phyloP scores from a whole-genome alignment of 352 stramenopile species.

The Globisporangium cederbergense region DNA sequence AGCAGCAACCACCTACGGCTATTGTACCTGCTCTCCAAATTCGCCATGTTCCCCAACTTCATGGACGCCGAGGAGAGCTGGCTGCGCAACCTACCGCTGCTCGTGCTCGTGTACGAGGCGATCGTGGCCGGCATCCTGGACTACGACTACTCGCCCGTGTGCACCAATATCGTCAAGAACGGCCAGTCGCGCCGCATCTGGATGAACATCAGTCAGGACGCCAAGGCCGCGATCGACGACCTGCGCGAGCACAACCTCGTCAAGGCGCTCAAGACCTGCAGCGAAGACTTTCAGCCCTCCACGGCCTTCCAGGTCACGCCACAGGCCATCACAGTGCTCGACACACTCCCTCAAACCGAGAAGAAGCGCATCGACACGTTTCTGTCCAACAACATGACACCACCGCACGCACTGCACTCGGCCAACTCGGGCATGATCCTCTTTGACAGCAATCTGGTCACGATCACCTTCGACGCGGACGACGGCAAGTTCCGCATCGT shows the following conservation, averaged over 20 bases:
- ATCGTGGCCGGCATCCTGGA: conserved; percentile 93
- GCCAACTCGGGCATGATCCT: conserved; percentile 85
- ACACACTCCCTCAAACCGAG: conserved; percentile 32
- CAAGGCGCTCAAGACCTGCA: conserved; percentile 94
- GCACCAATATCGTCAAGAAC: conserved; percentile 92
- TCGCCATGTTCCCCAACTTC: conserved; percentile 87
- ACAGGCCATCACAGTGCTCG: conserved; percentile 36
- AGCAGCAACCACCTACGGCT: conserved; percentile 93
- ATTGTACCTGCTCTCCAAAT: conserved; percentile 95
- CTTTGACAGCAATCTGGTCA: conserved; percentile 89
- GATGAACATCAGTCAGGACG: conserved; percentile 96
- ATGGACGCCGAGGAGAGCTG: conserved; percentile 93
- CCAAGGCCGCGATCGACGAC: conserved; percentile 94
- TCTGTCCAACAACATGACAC: conserved; percentile 26
- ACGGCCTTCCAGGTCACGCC: conserved; percentile 88
- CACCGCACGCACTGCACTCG: conserved; percentile 27
- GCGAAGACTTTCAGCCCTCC: conserved; percentile 92
- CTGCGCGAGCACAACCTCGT: conserved; percentile 93
- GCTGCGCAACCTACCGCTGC: conserved; percentile 93
- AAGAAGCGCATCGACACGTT: conserved; percentile 65
- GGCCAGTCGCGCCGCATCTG: conserved; percentile 80
- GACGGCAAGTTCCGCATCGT: conserved; percentile 90
- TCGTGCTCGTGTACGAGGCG: conserved; percentile 96
- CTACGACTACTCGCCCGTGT: conserved; percentile 96
- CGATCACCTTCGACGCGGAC: conserved; percentile 89